These are phyloP conservation scores for Blastobotrys peoriensis DNA, from an alignment of 805 yeast genomes.

Conservation along the genomic window DNA sequence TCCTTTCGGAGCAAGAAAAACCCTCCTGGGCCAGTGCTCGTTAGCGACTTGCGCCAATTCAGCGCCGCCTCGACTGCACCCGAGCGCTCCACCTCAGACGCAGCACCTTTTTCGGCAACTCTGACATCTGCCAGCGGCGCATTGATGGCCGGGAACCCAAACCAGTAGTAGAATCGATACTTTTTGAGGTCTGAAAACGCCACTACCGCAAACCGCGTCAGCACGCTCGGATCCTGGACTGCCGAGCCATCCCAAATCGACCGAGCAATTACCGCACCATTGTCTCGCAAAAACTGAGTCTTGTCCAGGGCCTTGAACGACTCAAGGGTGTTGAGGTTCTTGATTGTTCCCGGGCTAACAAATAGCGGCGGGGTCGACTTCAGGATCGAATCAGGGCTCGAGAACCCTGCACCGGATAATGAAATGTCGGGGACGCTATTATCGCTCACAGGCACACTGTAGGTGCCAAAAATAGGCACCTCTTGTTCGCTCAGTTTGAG, in stretches of 20 bases:
- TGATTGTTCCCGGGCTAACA: conserved; percentile 38
- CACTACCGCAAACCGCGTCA: conserved; percentile 45
- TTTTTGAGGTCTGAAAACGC: conserved; percentile 86
- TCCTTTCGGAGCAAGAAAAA: conserved; percentile 24
- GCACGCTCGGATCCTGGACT: conserved; percentile 35
- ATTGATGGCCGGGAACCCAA: conserved; percentile 64
- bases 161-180: conserved; percentile 86
- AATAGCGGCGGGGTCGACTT: conserved; percentile 14
- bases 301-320: conserved; percentile 73
- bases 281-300: conserved; percentile 42
- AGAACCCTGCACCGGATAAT: conserved; percentile 19
- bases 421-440: conserved; percentile 33
- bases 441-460: conserved; percentile 23
- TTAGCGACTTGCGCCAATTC: conserved; percentile 10
- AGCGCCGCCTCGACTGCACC: conserved; percentile 4
- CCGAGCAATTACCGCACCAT: conserved; percentile 31
- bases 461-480: conserved; percentile 38
- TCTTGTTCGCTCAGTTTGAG: conserved; percentile 55
- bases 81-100: not conserved
- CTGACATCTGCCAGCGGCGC: not conserved
- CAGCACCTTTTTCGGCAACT: not conserved
- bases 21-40: conserved; percentile 21
- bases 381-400: not conserved
- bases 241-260: conserved; percentile 33
- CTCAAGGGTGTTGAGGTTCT: conserved; percentile 77